Conservation (phyloP, 1,284 basidiomycete genomes). For the Takashimella koratensis region DNA sequence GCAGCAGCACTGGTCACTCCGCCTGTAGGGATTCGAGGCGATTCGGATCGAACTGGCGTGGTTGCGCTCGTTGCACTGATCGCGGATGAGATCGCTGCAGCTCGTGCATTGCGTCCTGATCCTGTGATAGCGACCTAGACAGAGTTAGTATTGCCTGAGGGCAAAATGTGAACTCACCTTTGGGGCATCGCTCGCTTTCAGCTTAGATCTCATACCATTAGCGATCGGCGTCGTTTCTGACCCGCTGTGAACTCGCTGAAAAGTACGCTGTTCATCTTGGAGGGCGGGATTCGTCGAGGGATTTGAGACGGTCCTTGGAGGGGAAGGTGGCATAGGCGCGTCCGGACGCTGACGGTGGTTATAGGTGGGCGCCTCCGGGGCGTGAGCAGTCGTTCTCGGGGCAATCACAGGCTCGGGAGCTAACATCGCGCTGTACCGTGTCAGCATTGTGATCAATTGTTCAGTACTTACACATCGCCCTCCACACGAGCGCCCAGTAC, state of each 20-base stretch:
- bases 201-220: background rate
- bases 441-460: too few relatives aligned
- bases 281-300: background rate
- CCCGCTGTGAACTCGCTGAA: background rate
- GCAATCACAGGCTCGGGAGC: conserved; percentile 1
- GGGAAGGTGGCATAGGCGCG: conserved; percentile 1
- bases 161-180: too few relatives aligned
- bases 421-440: background rate
- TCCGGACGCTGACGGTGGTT: conserved; percentile 43
- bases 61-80: conserved; percentile 1
- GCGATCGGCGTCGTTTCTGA: background rate
- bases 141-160: too few relatives aligned
- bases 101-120: conserved; percentile 7
- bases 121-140: too few relatives aligned
- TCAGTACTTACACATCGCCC: conserved; percentile 15
- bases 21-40: conserved; percentile 31
- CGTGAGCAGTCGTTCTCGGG: conserved; percentile 1
- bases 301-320: background rate
- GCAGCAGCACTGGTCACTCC: conserved; percentile 29
- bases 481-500: conserved; percentile 1
- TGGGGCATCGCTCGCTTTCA: background rate
- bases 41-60: conserved; percentile 15
- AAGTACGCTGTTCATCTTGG: background rate
- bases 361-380: conserved; percentile 18
- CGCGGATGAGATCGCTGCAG: conserved; percentile 23